phyloP scores from a whole-genome alignment of 1,284 basidiomycete genomes.

The Cerioporus squamosus region DNA sequence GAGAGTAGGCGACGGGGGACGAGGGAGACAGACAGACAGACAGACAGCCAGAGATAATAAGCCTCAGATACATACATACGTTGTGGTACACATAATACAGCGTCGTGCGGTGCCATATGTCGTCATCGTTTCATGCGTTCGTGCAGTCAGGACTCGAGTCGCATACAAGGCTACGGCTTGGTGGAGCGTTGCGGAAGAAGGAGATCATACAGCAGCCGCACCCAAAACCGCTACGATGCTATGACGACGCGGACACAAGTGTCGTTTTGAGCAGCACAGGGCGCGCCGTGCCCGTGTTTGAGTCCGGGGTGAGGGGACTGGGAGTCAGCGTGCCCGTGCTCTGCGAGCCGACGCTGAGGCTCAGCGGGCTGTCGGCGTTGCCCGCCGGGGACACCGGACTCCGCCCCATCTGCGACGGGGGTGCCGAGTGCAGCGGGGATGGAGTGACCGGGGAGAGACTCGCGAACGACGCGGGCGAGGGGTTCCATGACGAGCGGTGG shows the following conservation, averaged over 20 bases:
- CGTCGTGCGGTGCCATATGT: not conserved
- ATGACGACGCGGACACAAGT: conserved; percentile 21
- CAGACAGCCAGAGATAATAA: not conserved
- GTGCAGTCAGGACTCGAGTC: not conserved
- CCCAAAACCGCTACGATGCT: no score
- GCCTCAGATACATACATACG: conserved; percentile 18
- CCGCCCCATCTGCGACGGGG: conserved; percentile 1
- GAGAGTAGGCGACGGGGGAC: not conserved
- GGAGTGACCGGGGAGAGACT: conserved; percentile 9
- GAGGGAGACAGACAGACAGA: not conserved
- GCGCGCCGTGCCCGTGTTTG: conserved; percentile 1
- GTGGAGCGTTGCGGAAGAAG: not conserved
- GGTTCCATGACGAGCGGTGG: conserved; percentile 60
- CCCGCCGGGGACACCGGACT: conserved; percentile 13
- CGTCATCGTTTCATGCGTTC: not conserved
- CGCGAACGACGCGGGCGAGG: conserved; percentile 25
- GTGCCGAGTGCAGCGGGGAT: not conserved
- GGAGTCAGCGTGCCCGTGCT: conserved; percentile 23
- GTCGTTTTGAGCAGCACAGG: conserved; percentile 15
- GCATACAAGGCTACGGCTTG: not conserved
- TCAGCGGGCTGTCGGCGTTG: conserved; percentile 11
- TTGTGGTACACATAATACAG: conserved; percentile 20
- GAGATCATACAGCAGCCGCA: not conserved
- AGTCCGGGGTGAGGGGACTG: conserved; percentile 27
- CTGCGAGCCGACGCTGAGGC: conserved; percentile 21